Evolutionary conservation across 2,329 filamentous ascomycete genomes (phyloP).

Genomic region (Pyricularia grisea): DNA sequence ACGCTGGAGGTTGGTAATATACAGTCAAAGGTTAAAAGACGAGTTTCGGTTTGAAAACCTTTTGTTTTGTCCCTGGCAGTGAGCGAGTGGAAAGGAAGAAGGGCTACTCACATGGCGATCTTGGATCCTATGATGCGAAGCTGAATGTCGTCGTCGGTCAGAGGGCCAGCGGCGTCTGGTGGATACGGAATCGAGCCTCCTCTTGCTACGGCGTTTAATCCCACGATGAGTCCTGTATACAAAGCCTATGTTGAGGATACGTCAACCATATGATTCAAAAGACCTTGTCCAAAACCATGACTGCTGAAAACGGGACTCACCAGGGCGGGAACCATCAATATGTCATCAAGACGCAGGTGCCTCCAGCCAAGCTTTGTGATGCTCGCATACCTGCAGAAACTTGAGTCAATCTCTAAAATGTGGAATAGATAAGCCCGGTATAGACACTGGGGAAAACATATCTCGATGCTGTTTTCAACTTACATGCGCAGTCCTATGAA

Average conservation of each 20-base stretch:
- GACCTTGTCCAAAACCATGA: neutral
- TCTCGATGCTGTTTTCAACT: neutral
- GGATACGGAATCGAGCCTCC: conserved; percentile 32
- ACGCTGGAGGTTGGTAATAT: neutral
- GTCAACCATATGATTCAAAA: neutral
- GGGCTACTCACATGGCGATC: conserved; percentile 21
- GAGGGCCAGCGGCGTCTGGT: conserved; percentile 23
- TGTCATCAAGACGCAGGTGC: conserved; percentile 8
- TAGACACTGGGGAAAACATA: neutral
- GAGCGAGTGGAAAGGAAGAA: neutral
- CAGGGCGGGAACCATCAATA: conserved; percentile 8
- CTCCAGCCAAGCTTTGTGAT: conserved; percentile 2
- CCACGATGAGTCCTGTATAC: conserved; percentile 30
- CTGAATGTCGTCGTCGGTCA: conserved; percentile 25
- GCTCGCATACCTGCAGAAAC: neutral
- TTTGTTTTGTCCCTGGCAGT: neutral
- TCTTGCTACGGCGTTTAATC: conserved; percentile 28
- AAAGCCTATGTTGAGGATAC: conserved; percentile 4
- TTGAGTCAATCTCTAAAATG: neutral
- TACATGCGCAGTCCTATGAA: conserved; percentile 7
- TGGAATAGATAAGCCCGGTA: neutral
- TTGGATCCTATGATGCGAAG: conserved; percentile 33
- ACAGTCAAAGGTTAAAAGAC: neutral
- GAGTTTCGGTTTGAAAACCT: too few relatives aligned
- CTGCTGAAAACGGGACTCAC: neutral